Evolutionary conservation across 176 grass and related monocot species (phyloP), one percentile per base, ranked within the genome.

Genomic region (Musa schizocarpa): DNA sequence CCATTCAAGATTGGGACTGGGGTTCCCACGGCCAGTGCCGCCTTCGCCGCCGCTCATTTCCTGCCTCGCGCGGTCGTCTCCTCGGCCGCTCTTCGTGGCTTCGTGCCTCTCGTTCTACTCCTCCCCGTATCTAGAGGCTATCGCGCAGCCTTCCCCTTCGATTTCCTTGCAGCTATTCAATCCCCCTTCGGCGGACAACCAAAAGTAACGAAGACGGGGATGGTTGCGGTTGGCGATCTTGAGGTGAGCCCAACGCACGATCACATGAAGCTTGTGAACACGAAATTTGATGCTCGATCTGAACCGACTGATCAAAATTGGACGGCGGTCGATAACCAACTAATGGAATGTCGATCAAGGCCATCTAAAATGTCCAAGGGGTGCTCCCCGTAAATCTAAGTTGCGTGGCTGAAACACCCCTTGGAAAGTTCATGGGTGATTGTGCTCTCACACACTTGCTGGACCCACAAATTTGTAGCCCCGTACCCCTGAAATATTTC

Each of bases 1-100:
- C 93, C 93, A 92, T 72, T 96, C 93, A 19, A 87, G 83, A 89
- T 87, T 92, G 9, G 93, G 83, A 61, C 85, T 92, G 19, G 85
- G 72, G 25, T 73, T 82, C n/a, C 56, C 82, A 52, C 88, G 69
- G 51, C 79, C 54, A 69, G 79, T 66, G 49, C 75, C 51, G 7
- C 84, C 52, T 68, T 53, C 21, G 20, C 50, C 20, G 11, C 53
- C 74, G 23, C 72, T 72, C 81, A 72, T 85, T 43, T 62, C 86
- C 58, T 63, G 76, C 22, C 57, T 62, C 22, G 53, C 17, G 21
- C 27, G 22, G 25, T 55, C 21, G n/a, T 17, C 63, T 50, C 19
- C 75, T 65, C 75, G 13, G 59, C 59, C 20, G 49, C 59, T 77
- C 34, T 25, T 65, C 48, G 51, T 70, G 48, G 68, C 14, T 16